Conservation (phyloP, 768 basidiomycete species). For the Obba rivulosa region DNA sequence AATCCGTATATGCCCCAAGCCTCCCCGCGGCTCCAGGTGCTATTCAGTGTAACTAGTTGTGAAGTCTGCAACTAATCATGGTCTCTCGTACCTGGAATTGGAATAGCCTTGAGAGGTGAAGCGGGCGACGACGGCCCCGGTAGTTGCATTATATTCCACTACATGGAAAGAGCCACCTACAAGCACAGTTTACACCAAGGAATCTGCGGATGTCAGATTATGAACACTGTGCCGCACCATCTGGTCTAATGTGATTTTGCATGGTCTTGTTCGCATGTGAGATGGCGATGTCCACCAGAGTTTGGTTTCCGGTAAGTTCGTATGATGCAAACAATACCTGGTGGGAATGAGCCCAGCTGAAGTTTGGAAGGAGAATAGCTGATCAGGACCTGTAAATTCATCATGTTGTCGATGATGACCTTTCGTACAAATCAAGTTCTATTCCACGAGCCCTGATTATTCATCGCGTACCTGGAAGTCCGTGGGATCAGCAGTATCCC, state of each 20-base stretch:
- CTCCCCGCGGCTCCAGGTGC: conserved; percentile 74
- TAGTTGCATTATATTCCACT: conserved; percentile 61
- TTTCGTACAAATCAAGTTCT: conserved; percentile 11
- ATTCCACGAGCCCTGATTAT: neutral
- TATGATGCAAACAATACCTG: conserved; percentile 52
- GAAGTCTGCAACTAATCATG: too few species aligned
- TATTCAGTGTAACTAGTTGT: conserved; percentile 21
- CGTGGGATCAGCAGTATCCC: conserved; percentile 54
- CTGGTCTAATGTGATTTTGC: conserved; percentile 57
- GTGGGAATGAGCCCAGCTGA: too few species aligned
- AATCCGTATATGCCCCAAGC: conserved; percentile 70
- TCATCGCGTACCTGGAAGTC: conserved; percentile 45
- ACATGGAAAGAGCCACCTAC: conserved; percentile 42
- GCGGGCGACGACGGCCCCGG: conserved; percentile 52
- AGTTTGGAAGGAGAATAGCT: too few species aligned
- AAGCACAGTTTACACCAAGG: neutral
- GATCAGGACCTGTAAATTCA: conserved; percentile 53
- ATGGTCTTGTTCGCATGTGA: conserved; percentile 64
- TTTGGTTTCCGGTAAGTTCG: conserved; percentile 54
- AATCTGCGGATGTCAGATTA: neutral
- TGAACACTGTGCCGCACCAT: conserved; percentile 37
- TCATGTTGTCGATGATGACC: conserved; percentile 81
- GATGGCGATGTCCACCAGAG: conserved; percentile 53
- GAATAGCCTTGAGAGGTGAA: conserved; percentile 60
- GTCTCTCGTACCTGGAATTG: conserved; percentile 29